These are phyloP conservation scores for Aegilops bicornis DNA, from an alignment of 176 grass and related monocot genomes.

Conservation along the genomic window DNA sequence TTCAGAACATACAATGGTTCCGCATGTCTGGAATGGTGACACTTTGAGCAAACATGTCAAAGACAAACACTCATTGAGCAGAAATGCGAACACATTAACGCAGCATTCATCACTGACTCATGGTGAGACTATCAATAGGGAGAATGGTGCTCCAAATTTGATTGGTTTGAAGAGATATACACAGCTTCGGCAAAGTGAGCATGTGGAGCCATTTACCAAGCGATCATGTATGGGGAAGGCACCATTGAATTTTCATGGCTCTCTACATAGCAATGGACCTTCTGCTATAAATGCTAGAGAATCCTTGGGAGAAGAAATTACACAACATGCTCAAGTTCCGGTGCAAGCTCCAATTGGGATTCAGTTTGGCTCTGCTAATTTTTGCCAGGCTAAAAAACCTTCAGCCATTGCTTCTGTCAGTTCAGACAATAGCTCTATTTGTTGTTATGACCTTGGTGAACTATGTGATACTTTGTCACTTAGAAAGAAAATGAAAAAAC, in stretches of 20 bases:
- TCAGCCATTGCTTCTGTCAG: conserved; percentile 37
- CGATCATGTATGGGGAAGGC: conserved; percentile 27
- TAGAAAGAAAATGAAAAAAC: conserved; percentile 71
- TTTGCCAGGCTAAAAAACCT: conserved; percentile 43
- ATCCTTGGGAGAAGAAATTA: conserved; percentile 29
- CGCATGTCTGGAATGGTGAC: conserved; percentile 29
- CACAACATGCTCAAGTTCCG: conserved; percentile 30
- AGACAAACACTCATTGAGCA: conserved; percentile 35
- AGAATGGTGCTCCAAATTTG: conserved; percentile 39
- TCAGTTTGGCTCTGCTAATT: conserved; percentile 59
- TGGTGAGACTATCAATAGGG: conserved; percentile 25
- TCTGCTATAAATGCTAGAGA: conserved; percentile 24
- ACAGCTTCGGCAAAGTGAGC: conserved; percentile 41
- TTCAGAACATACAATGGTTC: conserved; percentile 23
- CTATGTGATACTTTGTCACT: conserved; percentile 53
- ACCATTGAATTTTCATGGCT: conserved; percentile 20
- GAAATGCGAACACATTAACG: conserved; percentile 1
- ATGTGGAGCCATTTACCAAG: conserved; percentile 36
- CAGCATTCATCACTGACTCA: conserved; percentile 27
- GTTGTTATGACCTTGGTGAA: conserved; percentile 56
- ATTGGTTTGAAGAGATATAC: conserved; percentile 47
- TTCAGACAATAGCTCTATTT: conserved; percentile 40
- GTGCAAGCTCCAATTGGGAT: conserved; percentile 73
- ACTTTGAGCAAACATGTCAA: conserved; percentile 24
- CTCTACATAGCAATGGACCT: conserved; percentile 43